phyloP scores from a whole-genome alignment of 139 green algal species.

The Chlorella sp. region DNA sequence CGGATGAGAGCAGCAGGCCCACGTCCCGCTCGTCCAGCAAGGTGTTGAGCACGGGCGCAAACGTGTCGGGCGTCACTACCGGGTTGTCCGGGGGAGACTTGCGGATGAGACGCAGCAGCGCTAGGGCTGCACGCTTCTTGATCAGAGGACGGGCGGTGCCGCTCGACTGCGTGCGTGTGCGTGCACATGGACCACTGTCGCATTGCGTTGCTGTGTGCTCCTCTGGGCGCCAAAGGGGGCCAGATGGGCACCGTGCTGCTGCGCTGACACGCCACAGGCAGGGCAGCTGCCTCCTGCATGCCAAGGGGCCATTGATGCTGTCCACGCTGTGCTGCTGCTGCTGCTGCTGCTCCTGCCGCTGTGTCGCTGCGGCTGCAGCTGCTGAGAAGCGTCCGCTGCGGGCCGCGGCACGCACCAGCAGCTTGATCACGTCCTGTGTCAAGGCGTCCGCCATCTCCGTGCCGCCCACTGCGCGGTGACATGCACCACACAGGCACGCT shows the following conservation, averaged over 20 bases:
- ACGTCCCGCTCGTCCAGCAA: conserved; percentile 91
- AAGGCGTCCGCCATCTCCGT: conserved; percentile 93
- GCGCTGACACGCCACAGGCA: neutral
- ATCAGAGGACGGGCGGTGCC: conserved; percentile 74
- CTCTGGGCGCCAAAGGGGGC: too few relatives aligned
- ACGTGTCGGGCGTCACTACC: conserved; percentile 46
- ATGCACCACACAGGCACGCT: too few relatives aligned
- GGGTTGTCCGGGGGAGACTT: conserved; percentile 68
- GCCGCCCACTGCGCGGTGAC: conserved; percentile 86
- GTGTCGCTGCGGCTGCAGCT: too few relatives aligned
- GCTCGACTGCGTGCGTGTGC: conserved; percentile 43
- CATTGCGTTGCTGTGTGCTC: neutral
- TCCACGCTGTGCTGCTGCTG: too few relatives aligned
- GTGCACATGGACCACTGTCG: neutral
- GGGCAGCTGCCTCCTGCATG: neutral
- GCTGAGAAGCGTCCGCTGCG: too few relatives aligned
- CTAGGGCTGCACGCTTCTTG: conserved; percentile 96
- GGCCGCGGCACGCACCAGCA: conserved; percentile 1
- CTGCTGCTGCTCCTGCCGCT: too few relatives aligned
- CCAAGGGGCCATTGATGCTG: too few relatives aligned
- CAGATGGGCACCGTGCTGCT: neutral
- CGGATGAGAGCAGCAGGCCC: conserved; percentile 75
- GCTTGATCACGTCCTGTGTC: conserved; percentile 71
- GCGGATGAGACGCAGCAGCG: conserved; percentile 86
- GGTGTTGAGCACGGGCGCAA: conserved; percentile 38